Base-by-base conservation (phyloP, 2,329 filamentous ascomycete genomes). In the Dryadomyces quercivorus region DNA sequence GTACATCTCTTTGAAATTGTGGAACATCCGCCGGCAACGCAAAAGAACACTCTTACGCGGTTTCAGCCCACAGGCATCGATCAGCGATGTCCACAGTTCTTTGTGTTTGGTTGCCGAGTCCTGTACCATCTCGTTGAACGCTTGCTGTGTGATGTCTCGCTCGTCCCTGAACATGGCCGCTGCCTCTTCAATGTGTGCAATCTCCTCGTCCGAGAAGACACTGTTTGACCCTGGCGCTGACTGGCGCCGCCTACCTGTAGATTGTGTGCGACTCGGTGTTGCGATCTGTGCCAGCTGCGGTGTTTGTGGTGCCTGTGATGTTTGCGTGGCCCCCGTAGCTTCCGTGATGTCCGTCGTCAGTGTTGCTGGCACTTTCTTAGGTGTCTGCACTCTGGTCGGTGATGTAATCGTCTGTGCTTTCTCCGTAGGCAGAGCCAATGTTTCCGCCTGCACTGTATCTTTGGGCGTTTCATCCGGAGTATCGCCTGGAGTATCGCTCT, bases 1-100 rank as follows among this genome's bases (percentile, higher is more conserved):
- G 3, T 76, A 80, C 36, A 81, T 78, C 5, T 75, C 77, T 13
- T 76, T 73, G 61, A 76, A 86, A 57, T 83, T 84, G 68, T 87
- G 81, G 58, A 81, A 88, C 31, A 76, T 74, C 52, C 82, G 77
- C 50, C 84, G 76, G 36, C 77, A 78, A 58, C 77, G 72, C 53
- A 76, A 73, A 56, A 78, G 75, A 8, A 83, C 64, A 60, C 77
- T 79, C 57, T 75, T 71, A 12, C 76, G 70, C n/a, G 71, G 69
- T 12, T 78, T 70, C 48, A 74, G 66, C 0, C 77, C 75, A 55
- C 76, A 75, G 9, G 70, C 70, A 3, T 70, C 68, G 47, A 68
- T 67, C n/a, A 83, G 66, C 3, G 62, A 61, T 16, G 66, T 62
- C 78, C 80, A 83, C 9, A 84, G 69, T 12, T 73, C 68, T 6